Percentiles rank a stretch among this genome's conserved stretches.
phyloP scores from a whole-genome alignment of 1,284 basidiomycete species.

The Ustilago hordei region DNA sequence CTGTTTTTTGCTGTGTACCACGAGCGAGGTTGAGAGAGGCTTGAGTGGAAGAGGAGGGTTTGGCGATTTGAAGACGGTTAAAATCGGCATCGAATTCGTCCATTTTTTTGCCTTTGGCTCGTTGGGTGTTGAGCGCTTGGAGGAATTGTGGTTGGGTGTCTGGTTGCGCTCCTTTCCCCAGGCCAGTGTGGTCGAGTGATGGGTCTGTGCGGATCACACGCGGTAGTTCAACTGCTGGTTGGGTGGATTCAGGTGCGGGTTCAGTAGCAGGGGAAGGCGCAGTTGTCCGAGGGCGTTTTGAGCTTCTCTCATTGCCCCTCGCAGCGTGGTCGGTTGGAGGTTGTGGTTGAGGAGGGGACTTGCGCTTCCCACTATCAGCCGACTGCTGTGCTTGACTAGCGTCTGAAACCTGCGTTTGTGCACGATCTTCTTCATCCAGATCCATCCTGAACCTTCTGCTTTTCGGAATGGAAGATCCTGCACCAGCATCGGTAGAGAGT shows the following conservation, averaged over 20 bases:
- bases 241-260: background rate
- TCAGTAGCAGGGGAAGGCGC: background rate
- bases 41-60: slow-evolving; percentile 16
- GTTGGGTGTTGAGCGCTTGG: slow-evolving; percentile 52
- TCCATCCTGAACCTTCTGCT: slow-evolving; percentile 50
- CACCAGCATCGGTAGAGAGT: background rate
- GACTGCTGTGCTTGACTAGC: background rate
- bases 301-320: background rate
- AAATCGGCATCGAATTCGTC: slow-evolving; percentile 63
- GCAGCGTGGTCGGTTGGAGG: background rate
- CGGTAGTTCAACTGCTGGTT: background rate
- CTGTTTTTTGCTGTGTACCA: background rate
- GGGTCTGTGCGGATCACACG: slow-evolving; percentile 28
- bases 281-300: slow-evolving; percentile 22
- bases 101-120: slow-evolving; percentile 45
- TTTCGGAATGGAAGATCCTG: slow-evolving; percentile 13
- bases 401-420: slow-evolving; percentile 7
- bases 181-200: slow-evolving; percentile 12
- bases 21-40: background rate
- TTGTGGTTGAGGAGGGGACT: slow-evolving; percentile 18
- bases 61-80: slow-evolving; percentile 53
- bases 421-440: slow-evolving; percentile 49
- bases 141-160: slow-evolving; percentile 57
- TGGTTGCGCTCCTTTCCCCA: slow-evolving; percentile 28
- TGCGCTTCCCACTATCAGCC: slow-evolving; percentile 16